These are phyloP conservation scores for Trichosporon coremiiforme DNA, from an alignment of 1,284 basidiomycete species.

Conservation along the genomic window DNA sequence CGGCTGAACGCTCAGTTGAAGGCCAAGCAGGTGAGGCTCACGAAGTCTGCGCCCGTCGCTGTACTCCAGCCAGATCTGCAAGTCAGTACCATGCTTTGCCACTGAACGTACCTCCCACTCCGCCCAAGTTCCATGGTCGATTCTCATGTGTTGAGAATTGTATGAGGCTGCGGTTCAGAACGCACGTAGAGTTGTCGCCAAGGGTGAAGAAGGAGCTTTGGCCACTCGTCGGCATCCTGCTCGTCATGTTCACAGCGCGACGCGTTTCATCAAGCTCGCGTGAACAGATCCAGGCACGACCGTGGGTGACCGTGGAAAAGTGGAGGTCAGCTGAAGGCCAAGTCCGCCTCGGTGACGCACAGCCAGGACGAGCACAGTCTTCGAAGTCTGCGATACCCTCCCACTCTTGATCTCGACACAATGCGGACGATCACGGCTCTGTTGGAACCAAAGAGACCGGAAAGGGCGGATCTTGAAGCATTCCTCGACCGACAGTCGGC, in stretches of 20 bases:
- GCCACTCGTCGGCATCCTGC: too few species aligned
- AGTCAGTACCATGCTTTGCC: not conserved
- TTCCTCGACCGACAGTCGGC: constrained; percentile 73
- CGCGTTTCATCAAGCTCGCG: not conserved
- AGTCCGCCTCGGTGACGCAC: not conserved
- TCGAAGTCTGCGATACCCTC: too few species aligned
- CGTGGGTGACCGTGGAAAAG: not conserved
- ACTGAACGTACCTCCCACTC: not conserved
- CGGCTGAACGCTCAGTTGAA: not conserved
- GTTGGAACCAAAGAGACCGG: constrained; percentile 33
- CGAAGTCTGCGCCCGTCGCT: not conserved
- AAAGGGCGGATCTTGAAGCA: constrained; percentile 56
- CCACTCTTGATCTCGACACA: not conserved
- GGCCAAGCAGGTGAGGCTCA: not conserved
- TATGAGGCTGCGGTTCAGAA: not conserved
- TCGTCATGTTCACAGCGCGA: too few species aligned
- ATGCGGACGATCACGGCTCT: constrained; percentile 23
- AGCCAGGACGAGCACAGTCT: too few species aligned
- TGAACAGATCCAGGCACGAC: not conserved
- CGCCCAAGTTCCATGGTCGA: not conserved
- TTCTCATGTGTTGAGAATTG: not conserved
- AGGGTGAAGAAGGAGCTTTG: too few species aligned
- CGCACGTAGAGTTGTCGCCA: too few species aligned
- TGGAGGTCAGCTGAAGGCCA: not conserved
- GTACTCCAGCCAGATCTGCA: constrained; percentile 1